These are phyloP conservation scores for Lepidopterella palustris DNA, from an alignment of 495 filamentous ascomycete genomes.

Conservation along the genomic window DNA sequence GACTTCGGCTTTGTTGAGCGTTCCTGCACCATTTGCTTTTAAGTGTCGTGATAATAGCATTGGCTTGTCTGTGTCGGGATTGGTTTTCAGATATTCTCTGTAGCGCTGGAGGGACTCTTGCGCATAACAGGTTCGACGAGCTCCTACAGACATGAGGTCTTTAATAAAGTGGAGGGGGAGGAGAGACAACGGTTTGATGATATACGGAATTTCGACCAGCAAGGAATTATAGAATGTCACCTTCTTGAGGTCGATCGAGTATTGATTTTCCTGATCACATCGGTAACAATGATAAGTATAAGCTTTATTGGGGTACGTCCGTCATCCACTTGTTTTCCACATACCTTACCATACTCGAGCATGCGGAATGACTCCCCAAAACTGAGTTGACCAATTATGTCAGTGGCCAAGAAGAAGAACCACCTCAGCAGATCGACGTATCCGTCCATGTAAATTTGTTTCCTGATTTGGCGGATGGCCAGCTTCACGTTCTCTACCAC, in stretches of 20 bases:
- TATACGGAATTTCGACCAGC: no score
- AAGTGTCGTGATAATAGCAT: slow-evolving; percentile 47
- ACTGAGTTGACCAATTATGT: slow-evolving; percentile 49
- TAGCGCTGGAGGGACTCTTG: slow-evolving; percentile 3
- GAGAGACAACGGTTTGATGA: no score
- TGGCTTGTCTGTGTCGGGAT: slow-evolving; percentile 31
- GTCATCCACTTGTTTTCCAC: no score
- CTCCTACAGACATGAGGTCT: no score
- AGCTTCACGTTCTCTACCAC: neutral
- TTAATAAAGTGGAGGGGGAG: no score
- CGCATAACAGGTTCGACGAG: no score
- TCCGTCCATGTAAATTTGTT: neutral
- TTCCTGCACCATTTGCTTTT: slow-evolving; percentile 29
- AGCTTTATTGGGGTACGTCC: no score
- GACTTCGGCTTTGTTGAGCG: slow-evolving; percentile 39
- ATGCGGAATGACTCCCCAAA: slow-evolving; percentile 55
- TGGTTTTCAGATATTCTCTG: neutral
- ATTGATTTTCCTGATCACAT: no score
- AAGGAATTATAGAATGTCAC: no score
- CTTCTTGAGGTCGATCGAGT: no score
- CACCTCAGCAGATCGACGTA: slow-evolving; percentile 48
- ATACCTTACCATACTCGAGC: slow-evolving; percentile 46
- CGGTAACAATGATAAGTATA: no score
- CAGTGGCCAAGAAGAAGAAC: slow-evolving; percentile 52
- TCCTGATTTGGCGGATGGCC: neutral